A percentile compares a stretch with the other conserved stretches of the same genome.
These are phyloP conservation scores for Dendrobium officinale DNA, from an alignment of 106 monocot genomes.

Conservation along the genomic window DNA sequence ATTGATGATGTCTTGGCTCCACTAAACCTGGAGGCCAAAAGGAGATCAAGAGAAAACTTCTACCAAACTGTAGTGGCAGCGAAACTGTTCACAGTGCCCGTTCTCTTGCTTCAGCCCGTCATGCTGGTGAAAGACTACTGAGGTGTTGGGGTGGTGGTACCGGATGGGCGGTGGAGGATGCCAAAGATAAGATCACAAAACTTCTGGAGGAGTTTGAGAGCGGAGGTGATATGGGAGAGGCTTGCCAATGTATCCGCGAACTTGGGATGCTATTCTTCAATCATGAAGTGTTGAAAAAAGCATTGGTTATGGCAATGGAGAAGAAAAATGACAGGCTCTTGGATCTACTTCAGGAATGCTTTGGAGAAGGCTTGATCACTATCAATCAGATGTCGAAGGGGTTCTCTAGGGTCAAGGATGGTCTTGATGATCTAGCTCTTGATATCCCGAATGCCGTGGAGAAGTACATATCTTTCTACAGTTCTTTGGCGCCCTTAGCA, in stretches of 20 bases:
- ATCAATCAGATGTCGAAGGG: conserved; percentile 91
- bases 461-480: conserved; percentile 36
- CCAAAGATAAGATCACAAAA: conserved; percentile 93
- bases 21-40: conserved; percentile 37
- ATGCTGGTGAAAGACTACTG: conserved; percentile 83
- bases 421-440: conserved; percentile 82
- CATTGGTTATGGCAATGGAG: conserved; percentile 91
- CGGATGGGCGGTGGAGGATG: conserved; percentile 90
- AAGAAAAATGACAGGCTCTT: conserved; percentile 81
- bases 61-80: conserved; percentile 54
- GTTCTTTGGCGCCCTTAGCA: no score
- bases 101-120: conserved; percentile 68
- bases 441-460: conserved; percentile 81
- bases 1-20: conserved; percentile 83
- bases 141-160: conserved; percentile 93
- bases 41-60: conserved; percentile 61
- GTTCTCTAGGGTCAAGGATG: conserved; percentile 75
- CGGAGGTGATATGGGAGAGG: conserved; percentile 80
- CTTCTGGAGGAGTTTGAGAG: conserved; percentile 86
- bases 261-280: conserved; percentile 90
- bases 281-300: conserved; percentile 92
- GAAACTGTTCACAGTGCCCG: conserved; percentile 76
- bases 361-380: conserved; percentile 87
- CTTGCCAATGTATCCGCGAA: conserved; percentile 88
- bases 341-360: conserved; percentile 68